Base-by-base conservation (phyloP, 1,284 basidiomycete genomes). In the Stereum hirsutum region DNA sequence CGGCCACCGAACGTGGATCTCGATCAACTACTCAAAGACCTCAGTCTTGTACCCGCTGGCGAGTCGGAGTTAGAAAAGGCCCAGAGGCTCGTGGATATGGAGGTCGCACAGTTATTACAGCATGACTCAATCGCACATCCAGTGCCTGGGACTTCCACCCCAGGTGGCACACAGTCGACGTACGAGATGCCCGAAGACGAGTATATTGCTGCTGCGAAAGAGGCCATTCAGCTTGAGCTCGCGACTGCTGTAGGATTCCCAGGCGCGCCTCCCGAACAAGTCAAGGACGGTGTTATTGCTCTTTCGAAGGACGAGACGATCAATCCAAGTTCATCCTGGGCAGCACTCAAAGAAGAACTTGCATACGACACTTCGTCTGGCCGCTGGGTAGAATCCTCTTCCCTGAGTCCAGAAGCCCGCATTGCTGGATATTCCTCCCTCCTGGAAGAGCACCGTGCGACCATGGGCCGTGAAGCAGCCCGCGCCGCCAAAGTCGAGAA, bases 101-200 rank as follows among this genome's bases (percentile, higher is more conserved):
- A 99, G 59, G 74, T 97, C 44, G 84, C 78, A 1, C 66, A 70
- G 36, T 72, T 99, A 20, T 66, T 99, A 51, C 75, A 82, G 47
- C 92, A 99, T 60, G 96, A 99, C 62, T 77, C 91, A 5, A 78
- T 96, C 46, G 74, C 80, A 0, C 75, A 95, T 62, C 94, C 96
- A 2, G 66, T 98, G 14, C 89, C 93, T 6, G 95, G 96, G 2
- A 92, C 89, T 5, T 73, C 77, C n/a, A 70, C 75, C 14, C 79
- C 92, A 3, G 91, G 91, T 5, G 75, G 78, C 14, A 79, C 81
- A 0, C 62, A 69, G 14, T 91, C 90, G 10, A 58, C 67, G 1
- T 93, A 98, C 55, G 74, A 78, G 37, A 71, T 80, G 34, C 85
- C 95, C 1, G 70, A 78, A 20, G 94, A 98, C 59, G 81, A 81